Base-by-base conservation (phyloP, 2,329 filamentous ascomycete genomes). In the Gremmenia infestans region DNA sequence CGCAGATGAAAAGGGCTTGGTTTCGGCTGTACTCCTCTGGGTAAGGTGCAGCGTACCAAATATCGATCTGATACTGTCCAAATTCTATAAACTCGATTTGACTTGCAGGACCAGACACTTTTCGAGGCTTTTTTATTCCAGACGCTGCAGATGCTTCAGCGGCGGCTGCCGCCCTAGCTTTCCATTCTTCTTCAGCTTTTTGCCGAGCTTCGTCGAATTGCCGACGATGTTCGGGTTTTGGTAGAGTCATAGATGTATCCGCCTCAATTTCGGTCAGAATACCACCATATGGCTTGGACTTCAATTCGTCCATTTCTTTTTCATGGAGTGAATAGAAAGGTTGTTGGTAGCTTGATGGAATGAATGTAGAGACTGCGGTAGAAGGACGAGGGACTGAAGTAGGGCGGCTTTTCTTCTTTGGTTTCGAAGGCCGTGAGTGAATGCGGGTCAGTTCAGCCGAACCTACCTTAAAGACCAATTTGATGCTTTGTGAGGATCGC, bases 81-180 rank as follows among this genome's bases (percentile, higher is more conserved):
- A 99, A 97, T 67, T 96, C 94, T 74, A 99, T 96, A 73, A 92
- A 97, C 72, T 97, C 95, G 71, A 99, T 97, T 73, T 97, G 94
- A 71, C 92, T 97, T 4, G 91, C 89, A 28, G 91, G 90, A 0
- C 89, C 90, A n/a, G 85, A 84, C 3, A 87, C 77, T 68, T 96
- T 96, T 64, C 86, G 85, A 17, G 83, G 76, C 67, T 84, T 87
- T 65, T 84, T 86, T 22, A 79, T 73, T 14, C 83, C 76, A 46
- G 85, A 83, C n/a, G 77, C 74, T 58, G 83, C 85, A 28, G 82
- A 81, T 63, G 92, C 86, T 43, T 82, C 81, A 61, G 93, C 85
- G 79, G 78, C 65, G 74, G 78, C 61, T 76, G 84, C 71, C 22
- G 81, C 76, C 63, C 85, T 83, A 63, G 83, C 81, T 67, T 91